Conservation (phyloP, 2,329 filamentous ascomycete species). For the Dactylella cylindrospora region DNA sequence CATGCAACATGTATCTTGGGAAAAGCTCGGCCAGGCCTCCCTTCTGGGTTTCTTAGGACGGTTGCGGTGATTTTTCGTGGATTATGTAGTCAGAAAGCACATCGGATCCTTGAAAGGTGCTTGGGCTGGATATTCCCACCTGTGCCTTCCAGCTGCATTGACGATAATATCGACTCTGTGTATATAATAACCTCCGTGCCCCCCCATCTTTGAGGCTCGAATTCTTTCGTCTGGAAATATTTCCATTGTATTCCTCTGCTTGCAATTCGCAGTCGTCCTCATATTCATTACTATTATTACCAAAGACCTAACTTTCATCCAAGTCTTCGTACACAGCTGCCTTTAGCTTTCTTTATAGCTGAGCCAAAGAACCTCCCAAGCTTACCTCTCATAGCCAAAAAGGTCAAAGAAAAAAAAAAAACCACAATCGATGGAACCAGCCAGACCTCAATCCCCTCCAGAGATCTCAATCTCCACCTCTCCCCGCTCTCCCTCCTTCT, state of each 20-base stretch:
- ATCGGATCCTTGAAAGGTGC: constrained; percentile 33
- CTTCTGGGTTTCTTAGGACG: not conserved
- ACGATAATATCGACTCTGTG: not conserved
- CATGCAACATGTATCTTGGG: not conserved
- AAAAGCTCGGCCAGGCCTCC: not conserved
- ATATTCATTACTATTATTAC: not conserved
- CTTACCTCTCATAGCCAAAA: constrained; percentile 1
- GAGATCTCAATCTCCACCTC: constrained; percentile 38
- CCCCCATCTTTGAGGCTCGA: constrained; percentile 37
- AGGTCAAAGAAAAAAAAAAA: not conserved
- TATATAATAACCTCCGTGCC: constrained; percentile 29
- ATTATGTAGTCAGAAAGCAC: constrained; percentile 33
- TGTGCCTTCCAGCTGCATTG: constrained; percentile 11
- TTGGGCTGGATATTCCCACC: too few species aligned
- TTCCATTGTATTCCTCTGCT: not conserved
- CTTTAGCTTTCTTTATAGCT: not conserved
- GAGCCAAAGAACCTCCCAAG: constrained; percentile 1
- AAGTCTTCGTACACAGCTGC: constrained; percentile 6
- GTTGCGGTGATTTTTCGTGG: constrained; percentile 22
- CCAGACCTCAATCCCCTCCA: constrained; percentile 27
- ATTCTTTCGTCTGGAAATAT: constrained; percentile 1
- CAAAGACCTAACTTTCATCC: not conserved
- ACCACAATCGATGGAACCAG: constrained; percentile 24
- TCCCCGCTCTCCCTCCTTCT: constrained; percentile 36
- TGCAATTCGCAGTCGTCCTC: not conserved